Conservation (phyloP, 352 stramenopile species). For the Pythium oligandrum region DNA sequence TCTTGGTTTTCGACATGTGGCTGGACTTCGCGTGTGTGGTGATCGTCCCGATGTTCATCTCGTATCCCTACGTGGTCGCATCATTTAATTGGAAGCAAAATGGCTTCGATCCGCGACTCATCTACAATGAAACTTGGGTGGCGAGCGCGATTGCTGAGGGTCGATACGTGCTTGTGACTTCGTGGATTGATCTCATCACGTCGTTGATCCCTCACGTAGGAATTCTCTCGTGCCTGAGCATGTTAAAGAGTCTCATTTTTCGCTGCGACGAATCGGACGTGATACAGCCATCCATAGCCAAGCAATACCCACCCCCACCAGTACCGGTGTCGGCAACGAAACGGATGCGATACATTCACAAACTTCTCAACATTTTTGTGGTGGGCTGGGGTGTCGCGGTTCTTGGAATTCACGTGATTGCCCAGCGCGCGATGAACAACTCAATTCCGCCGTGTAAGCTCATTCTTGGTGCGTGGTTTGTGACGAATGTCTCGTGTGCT, state of each 20-base stretch:
- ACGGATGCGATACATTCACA: too few species aligned
- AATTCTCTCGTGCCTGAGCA: constrained; percentile 8
- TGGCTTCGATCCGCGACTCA: neutral
- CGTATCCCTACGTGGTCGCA: constrained; percentile 5
- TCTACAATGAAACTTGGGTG: constrained; percentile 9
- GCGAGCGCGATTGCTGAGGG: constrained; percentile 8
- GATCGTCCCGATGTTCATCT: constrained; percentile 9
- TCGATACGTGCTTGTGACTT: constrained; percentile 13
- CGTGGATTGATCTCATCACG: constrained; percentile 7
- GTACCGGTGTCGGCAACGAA: too few species aligned
- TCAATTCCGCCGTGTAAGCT: constrained; percentile 1
- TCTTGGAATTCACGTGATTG: too few species aligned
- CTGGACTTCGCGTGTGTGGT: constrained; percentile 12
- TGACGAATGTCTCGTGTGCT: constrained; percentile 5
- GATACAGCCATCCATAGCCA: too few species aligned
- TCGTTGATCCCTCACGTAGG: constrained; percentile 12
- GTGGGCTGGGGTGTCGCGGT: too few species aligned
- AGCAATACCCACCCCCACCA: too few species aligned
- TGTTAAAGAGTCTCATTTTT: constrained; percentile 6
- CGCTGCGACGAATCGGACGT: neutral
- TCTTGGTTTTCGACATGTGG: constrained; percentile 1
- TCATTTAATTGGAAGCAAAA: constrained; percentile 3
- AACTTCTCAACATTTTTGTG: too few species aligned
- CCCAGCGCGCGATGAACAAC: too few species aligned
- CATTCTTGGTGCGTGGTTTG: constrained; percentile 5